phyloP scores from a whole-genome alignment of 116 monocot species.

The Dioscorea cayenensis region DNA sequence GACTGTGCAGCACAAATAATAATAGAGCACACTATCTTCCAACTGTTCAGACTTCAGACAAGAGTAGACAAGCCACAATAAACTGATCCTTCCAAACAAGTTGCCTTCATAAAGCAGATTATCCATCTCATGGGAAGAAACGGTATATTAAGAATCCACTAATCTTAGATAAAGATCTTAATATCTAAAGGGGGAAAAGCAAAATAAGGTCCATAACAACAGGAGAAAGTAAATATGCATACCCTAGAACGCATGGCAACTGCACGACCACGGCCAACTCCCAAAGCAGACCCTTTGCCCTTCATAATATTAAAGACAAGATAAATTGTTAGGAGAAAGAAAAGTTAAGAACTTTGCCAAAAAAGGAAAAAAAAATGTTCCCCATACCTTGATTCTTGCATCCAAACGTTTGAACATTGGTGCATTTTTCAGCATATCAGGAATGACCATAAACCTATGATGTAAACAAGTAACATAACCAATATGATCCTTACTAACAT shows the following conservation, averaged over 20 bases:
- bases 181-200: neutral
- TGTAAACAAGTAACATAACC: neutral
- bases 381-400: slow-evolving; percentile 79
- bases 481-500: neutral
- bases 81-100: neutral
- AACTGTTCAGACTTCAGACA: too few relatives aligned
- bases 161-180: neutral
- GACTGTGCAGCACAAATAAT: too few relatives aligned
- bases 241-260: slow-evolving; percentile 80
- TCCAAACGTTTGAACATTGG: slow-evolving; percentile 98
- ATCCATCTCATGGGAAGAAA: neutral
- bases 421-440: slow-evolving; percentile 99
- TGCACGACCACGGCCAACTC: slow-evolving; percentile 87
- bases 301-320: slow-evolving; percentile 13
- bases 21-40: too few relatives aligned
- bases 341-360: neutral
- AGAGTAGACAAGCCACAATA: too few relatives aligned
- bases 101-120: neutral
- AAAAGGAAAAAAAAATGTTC: neutral
- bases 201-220: neutral
- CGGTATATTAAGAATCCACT: neutral
- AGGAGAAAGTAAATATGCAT: slow-evolving; percentile 9
- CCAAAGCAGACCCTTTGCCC: slow-evolving; percentile 77
- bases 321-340: neutral
- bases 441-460: slow-evolving; percentile 92